Percentiles rank a stretch among this genome's conserved stretches.
Evolutionary conservation across 2,329 filamentous ascomycete genomes (phyloP).

Genomic region (Helminthosporium solani): DNA sequence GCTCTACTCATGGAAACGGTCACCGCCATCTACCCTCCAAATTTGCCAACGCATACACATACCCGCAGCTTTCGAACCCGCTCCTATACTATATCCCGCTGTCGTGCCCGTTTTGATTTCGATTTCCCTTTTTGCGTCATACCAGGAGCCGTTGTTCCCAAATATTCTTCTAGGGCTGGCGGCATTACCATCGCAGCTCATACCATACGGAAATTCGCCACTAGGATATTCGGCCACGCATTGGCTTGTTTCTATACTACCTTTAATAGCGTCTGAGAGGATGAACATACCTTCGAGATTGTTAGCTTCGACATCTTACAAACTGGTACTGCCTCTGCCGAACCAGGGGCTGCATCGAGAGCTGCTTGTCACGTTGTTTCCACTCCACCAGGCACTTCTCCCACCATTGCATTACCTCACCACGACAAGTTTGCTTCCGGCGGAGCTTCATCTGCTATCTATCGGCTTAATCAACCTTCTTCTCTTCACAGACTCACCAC

Average conservation of each 20-base stretch:
- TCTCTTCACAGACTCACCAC: conserved; percentile 68
- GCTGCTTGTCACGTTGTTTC: conserved; percentile 68
- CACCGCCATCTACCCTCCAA: conserved; percentile 26
- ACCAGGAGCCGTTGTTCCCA: conserved; percentile 64
- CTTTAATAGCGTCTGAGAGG: conserved; percentile 58
- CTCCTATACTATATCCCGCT: conserved; percentile 84
- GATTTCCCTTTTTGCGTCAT: conserved; percentile 67
- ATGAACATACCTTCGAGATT: conserved; percentile 40
- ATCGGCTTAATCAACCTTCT: conserved; percentile 79
- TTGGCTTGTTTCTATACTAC: conserved; percentile 74
- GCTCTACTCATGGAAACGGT: conserved; percentile 28
- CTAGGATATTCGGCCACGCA: conserved; percentile 68
- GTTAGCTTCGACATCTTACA: conserved; percentile 37
- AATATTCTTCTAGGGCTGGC: conserved; percentile 81
- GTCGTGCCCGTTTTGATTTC: conserved; percentile 75
- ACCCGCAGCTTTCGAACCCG: conserved; percentile 82
- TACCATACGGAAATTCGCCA: conserved; percentile 63
- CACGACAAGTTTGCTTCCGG: conserved; percentile 80
- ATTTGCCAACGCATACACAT: conserved; percentile 57
- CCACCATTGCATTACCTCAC: conserved; percentile 75
- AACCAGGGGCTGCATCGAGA: conserved; percentile 54
- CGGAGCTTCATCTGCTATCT: conserved; percentile 86
- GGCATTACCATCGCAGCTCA: conserved; percentile 69
- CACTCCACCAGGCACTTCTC: conserved; percentile 77
- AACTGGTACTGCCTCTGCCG: conserved; percentile 33